Percentiles rank a stretch among this genome's conserved stretches.
These are phyloP conservation scores for Pyrus communis DNA, from an alignment of 306 rosid genomes.

Conservation along the genomic window DNA sequence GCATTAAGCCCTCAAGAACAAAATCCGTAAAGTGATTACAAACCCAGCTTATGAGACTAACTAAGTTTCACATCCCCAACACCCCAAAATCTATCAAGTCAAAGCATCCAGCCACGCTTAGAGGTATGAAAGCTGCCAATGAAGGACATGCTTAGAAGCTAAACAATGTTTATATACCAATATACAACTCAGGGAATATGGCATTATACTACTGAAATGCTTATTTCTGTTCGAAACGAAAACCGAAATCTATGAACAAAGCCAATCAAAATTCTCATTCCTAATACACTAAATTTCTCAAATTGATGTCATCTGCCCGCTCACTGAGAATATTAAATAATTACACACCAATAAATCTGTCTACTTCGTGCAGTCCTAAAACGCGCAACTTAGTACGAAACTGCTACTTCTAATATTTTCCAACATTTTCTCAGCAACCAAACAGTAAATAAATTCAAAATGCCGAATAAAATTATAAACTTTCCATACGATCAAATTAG, in stretches of 20 bases:
- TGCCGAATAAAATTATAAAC: background rate
- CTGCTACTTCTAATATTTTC: background rate
- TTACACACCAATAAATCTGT: background rate
- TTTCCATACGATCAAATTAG: background rate
- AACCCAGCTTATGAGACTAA: background rate
- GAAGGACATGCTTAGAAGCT: background rate
- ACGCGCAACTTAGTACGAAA: background rate
- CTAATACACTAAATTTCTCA: background rate
- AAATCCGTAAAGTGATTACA: background rate
- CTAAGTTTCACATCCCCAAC: background rate
- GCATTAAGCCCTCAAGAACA: background rate
- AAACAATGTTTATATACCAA: background rate
- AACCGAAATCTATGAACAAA: background rate
- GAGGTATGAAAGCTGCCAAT: background rate
- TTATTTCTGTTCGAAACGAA: background rate
- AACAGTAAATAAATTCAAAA: background rate
- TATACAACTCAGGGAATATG: background rate
- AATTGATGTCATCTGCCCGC: background rate
- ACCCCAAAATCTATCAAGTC: background rate
- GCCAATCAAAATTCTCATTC: background rate
- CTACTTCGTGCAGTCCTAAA: background rate
- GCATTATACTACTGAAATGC: background rate
- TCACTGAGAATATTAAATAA: background rate
- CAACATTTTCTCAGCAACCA: background rate
- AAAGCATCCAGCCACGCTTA: background rate